Percentiles rank a stretch among this genome's conserved stretches.
Conservation (phyloP, 345 rosid genomes). For the Eutrema heterophyllum region DNA sequence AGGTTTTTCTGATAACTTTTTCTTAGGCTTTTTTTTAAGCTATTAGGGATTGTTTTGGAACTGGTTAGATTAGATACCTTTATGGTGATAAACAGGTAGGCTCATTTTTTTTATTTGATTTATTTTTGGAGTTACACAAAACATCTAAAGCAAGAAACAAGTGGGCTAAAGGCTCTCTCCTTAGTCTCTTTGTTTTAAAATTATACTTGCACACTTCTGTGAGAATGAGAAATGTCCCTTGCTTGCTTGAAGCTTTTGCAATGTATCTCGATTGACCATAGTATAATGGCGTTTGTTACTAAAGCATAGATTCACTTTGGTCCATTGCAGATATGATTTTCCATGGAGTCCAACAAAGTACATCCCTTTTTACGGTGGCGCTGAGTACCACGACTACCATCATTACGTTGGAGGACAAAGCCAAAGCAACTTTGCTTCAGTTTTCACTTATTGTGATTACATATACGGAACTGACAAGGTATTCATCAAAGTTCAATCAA, state of each 20-base stretch:
- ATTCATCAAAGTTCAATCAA: neutral
- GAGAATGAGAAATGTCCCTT: neutral
- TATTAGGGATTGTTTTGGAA: constrained; percentile 4
- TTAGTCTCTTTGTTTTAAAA: neutral
- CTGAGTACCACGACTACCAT: constrained; percentile 96
- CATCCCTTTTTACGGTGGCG: constrained; percentile 96
- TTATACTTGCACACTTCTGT: too few relatives aligned
- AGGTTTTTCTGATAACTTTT: constrained; percentile 1
- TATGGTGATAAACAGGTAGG: neutral
- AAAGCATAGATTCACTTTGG: neutral
- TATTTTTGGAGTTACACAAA: constrained; percentile 11
- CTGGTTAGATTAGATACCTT: neutral
- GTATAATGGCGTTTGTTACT: neutral
- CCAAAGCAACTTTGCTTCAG: constrained; percentile 98
- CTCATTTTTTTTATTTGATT: neutral
- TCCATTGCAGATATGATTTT: constrained; percentile 61
- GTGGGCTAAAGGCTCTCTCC: neutral
- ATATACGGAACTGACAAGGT: constrained; percentile 97
- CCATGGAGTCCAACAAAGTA: constrained; percentile 87
- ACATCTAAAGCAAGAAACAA: neutral
- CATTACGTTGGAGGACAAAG: constrained; percentile 99
- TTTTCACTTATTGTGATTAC: constrained; percentile 92
- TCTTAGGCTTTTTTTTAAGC: constrained; percentile 8
- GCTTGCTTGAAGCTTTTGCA: neutral
- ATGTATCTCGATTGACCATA: neutral